Evolutionary conservation across 129 eudicot genomes (phyloP), one percentile per base, ranked within the genome.

Genomic region (Helichrysum umbraculigerum): DNA sequence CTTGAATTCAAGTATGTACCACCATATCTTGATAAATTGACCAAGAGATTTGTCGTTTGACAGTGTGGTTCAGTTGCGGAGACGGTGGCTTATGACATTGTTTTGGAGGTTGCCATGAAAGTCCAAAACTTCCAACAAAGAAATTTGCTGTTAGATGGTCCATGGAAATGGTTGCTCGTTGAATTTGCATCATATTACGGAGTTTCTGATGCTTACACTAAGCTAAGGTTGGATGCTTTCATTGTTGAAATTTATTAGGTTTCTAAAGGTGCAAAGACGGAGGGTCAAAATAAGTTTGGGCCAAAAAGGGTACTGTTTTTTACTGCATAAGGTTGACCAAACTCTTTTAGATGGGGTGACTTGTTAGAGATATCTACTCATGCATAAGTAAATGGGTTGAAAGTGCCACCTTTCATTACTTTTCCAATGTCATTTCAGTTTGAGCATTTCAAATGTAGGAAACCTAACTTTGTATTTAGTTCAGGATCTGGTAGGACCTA

Each of bases 41-140:
- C 39, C 63, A n/a, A 63, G 32, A 72, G 68, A 17, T 65, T 76
- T 47, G 35, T 69, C 66, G 44, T 77, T 80, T 76, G 44, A 21
- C 76, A 91, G 97, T 91, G 95, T 35, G 97, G 97, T 56, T 91
- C 95, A 33, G 95, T 91, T 82, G 97, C 97, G 12, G 97, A 91
- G 77, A 91, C 97, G 4, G 92, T 91, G 50, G 97, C 97, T 11
- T 91, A 88, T 67, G 97, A 91, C 76, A 76, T 90, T 47, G 93
- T 81, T 63, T 41, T 90, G 65, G 93, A 88, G 79, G 86, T 88
- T 80, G 93, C 93, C 28, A 84, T 90, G 97, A 91, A 85, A 79
- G 88, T 81, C 32, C 92, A 91, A 72, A 86, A 82, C 61, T 88
- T 90, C 75, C 93, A 84, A 63, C 96, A 86, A 74, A 84, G 93